phyloP scores from a whole-genome alignment of 495 filamentous ascomycete genomes.

The Haplographium delicatum region DNA sequence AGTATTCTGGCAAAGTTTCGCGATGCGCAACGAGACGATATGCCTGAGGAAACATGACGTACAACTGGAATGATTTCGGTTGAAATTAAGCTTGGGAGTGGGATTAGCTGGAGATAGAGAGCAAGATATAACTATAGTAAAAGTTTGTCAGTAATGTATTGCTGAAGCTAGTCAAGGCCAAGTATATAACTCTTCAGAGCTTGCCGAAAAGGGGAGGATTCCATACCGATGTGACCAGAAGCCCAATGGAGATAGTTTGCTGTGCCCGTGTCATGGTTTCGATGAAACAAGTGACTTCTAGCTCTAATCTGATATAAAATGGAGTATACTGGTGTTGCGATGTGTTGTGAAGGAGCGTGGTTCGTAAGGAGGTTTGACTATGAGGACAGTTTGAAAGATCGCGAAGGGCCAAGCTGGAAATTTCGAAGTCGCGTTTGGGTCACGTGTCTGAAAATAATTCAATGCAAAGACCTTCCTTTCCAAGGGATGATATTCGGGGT shows the following conservation, averaged over 20 bases:
- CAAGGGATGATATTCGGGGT: too few relatives aligned
- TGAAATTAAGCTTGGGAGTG: conserved; percentile 69
- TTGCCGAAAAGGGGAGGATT: conserved; percentile 45
- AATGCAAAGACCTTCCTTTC: too few relatives aligned
- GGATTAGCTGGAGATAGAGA: conserved; percentile 78
- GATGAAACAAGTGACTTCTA: not conserved
- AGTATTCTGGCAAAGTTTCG: not conserved
- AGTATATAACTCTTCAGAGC: conserved; percentile 1
- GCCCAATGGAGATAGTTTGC: conserved; percentile 80
- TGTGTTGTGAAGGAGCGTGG: conserved; percentile 23
- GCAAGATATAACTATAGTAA: conserved; percentile 72
- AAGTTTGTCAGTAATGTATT: conserved; percentile 3
- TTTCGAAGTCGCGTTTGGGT: conserved; percentile 11
- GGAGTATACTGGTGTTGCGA: too few relatives aligned
- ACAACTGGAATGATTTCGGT: conserved; percentile 69
- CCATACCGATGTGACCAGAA: conserved; percentile 78
- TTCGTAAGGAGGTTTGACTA: conserved; percentile 16
- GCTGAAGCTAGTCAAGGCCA: too few relatives aligned
- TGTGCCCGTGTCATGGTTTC: conserved; percentile 83
- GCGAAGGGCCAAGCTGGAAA: not conserved
- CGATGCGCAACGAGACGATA: not conserved
- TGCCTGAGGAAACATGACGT: conserved; percentile 25
- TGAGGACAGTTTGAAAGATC: conserved; percentile 12
- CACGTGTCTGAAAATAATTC: too few relatives aligned
- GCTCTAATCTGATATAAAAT: too few relatives aligned